phyloP scores from a whole-genome alignment of 2,329 filamentous ascomycete genomes.

The Fusarium pseudoanthophilum region DNA sequence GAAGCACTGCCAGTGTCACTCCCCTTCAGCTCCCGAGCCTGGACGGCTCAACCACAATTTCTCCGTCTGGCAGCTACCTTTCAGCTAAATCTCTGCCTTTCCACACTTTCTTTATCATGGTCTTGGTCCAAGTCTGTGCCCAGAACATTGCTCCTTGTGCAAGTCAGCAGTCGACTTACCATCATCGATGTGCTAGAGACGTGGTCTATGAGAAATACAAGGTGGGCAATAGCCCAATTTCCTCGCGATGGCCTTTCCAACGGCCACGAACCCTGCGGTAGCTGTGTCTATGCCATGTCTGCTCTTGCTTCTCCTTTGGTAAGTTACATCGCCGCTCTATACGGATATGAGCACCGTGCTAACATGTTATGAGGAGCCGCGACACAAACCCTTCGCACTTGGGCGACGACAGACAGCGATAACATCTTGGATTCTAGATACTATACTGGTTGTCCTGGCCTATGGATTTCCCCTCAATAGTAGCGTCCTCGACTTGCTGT shows the following conservation, averaged over 20 bases:
- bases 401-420: background rate
- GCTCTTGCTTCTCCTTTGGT: background rate
- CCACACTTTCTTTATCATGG: too few relatives aligned
- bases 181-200: background rate
- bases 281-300: background rate
- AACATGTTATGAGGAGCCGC: background rate
- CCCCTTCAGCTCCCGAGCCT: background rate
- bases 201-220: background rate
- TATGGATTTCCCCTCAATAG: too few relatives aligned
- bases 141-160: too few relatives aligned
- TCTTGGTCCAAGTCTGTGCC: too few relatives aligned
- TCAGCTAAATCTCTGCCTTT: background rate
- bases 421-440: background rate
- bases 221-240: background rate
- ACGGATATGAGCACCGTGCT: background rate
- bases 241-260: background rate
- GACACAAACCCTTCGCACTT: background rate
- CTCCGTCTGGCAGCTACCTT: too few relatives aligned
- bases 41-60: background rate
- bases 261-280: background rate
- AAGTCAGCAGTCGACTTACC: too few relatives aligned
- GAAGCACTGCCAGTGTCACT: background rate
- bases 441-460: background rate
- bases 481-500: background rate
- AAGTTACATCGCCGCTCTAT: background rate